Base-by-base conservation (phyloP, 2,329 filamentous ascomycete genomes). In the Talaromyces sp. region DNA sequence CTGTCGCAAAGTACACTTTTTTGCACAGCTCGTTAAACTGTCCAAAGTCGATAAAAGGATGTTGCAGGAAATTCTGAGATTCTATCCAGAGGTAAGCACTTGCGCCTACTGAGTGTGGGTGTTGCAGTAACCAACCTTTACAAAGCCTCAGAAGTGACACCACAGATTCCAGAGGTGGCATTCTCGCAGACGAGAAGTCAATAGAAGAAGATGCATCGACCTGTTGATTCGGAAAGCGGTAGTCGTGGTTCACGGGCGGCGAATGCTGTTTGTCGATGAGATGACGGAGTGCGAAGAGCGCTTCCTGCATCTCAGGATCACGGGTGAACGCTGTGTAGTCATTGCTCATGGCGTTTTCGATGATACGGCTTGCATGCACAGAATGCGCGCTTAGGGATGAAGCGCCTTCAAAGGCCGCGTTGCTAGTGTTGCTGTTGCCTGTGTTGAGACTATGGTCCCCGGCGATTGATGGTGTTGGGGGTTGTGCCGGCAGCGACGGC, bases 361-460 rank as follows among this genome's bases (percentile, higher is more conserved):
- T 80, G 66, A 76, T 80, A 69, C 70, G 75, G 68, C 71, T 82
- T 6, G 78, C 82, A 70, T 82, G 80, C 3, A 77, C 79, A 0
- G 82, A 84, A 66, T 85, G 82, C 8, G 79, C 77, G 37, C 76
- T 77, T 22, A 84, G 76, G 2, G 82, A 81, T 0, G 82, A 83
- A 61, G 82, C 82, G 3, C 82, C 83, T 67, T 84, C 82, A 56
- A 83, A 85, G 2, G 74, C 68, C 3, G 73, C 69, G 2, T 70
- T 70, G 13, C 60, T 17, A 8, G 35, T 43, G 49, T 10, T 49
- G 15, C 27, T 33, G n/a, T 60, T 35, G 63, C 64, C 15, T 45
- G 31, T 8, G 61, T 66, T 43, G 19, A 69, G 31, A 67, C 67
- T 17, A 66, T 70, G 19, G 25, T 57, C 52, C 1, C 37, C 22